Percentiles rank a stretch among this genome's conserved stretches.
phyloP scores from a whole-genome alignment of 2,329 filamentous ascomycete genomes.

The Neoarthrinium moseri region DNA sequence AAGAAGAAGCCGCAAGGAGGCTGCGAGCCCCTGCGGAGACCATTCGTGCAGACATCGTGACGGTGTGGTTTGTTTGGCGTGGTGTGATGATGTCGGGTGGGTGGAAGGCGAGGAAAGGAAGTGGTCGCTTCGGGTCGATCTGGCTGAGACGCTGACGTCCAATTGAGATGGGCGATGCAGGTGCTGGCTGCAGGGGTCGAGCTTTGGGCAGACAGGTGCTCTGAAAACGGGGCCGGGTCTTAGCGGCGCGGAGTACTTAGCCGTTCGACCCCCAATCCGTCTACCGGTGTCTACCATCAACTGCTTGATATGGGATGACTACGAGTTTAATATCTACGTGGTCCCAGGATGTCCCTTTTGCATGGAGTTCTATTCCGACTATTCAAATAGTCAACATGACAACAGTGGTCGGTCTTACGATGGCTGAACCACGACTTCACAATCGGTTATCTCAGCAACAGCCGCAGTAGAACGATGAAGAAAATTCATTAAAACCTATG shows the following conservation, averaged over 20 bases:
- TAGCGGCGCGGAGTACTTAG: constrained; percentile 5
- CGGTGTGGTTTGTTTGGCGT: constrained; percentile 5
- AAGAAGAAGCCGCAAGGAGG: constrained; percentile 8
- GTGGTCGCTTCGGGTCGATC: not conserved
- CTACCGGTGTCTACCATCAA: not conserved
- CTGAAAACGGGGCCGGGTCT: not conserved
- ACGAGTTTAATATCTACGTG: too few relatives aligned
- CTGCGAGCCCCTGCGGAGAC: constrained; percentile 26
- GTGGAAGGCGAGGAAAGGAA: too few relatives aligned
- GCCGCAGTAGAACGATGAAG: constrained; percentile 7
- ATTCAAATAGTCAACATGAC: too few relatives aligned
- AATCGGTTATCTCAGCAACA: too few relatives aligned
- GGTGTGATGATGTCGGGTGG: not conserved
- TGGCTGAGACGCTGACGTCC: not conserved
- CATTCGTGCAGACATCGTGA: constrained; percentile 47
- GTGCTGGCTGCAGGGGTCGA: constrained; percentile 4
- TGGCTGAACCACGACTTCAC: too few relatives aligned
- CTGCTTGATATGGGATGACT: not conserved
- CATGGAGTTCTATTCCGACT: too few relatives aligned
- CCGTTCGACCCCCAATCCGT: not conserved
- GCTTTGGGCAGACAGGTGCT: constrained; percentile 3
- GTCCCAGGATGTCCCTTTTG: too few relatives aligned
- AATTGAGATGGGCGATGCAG: constrained; percentile 3
- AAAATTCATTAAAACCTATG: constrained; percentile 12
- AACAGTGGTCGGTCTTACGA: too few relatives aligned